Conservation (phyloP, 805 yeast genomes). For the Candida bentonensis region DNA sequence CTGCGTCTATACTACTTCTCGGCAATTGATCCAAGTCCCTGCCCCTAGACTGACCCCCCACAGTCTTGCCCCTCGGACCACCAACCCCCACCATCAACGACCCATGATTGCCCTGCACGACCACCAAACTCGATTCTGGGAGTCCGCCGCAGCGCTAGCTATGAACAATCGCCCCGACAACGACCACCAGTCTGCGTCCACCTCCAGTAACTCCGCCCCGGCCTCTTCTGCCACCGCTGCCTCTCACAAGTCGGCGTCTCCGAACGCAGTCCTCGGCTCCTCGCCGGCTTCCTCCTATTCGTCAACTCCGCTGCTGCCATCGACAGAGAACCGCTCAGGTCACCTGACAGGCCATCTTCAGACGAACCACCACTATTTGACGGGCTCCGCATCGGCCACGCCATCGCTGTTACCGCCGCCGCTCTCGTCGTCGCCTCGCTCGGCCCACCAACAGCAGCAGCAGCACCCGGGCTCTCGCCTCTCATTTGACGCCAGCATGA, state of each 20-base stretch:
- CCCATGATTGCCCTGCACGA: constrained; percentile 4
- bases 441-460: constrained; percentile 1
- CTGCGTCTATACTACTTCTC: no score
- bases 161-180: background rate
- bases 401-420: constrained; percentile 3
- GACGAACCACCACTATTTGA: no score
- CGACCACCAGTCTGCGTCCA: background rate
- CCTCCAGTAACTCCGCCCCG: constrained; percentile 1
- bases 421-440: constrained; percentile 4
- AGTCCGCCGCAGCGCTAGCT: background rate
- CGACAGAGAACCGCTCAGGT: background rate
- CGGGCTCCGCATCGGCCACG: no score
- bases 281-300: background rate
- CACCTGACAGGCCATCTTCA: no score
- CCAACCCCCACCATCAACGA: background rate
- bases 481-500: background rate
- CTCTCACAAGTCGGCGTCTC: background rate
- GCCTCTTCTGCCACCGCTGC: constrained; percentile 2
- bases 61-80: background rate
- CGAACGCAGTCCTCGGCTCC: constrained; percentile 1
- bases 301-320: background rate
- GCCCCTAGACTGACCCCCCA: no score
- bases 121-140: constrained; percentile 5
- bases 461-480: constrained; percentile 1
- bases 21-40: no score